phyloP scores from a whole-genome alignment of 768 basidiomycete species.

The Lentinula detonsa region DNA sequence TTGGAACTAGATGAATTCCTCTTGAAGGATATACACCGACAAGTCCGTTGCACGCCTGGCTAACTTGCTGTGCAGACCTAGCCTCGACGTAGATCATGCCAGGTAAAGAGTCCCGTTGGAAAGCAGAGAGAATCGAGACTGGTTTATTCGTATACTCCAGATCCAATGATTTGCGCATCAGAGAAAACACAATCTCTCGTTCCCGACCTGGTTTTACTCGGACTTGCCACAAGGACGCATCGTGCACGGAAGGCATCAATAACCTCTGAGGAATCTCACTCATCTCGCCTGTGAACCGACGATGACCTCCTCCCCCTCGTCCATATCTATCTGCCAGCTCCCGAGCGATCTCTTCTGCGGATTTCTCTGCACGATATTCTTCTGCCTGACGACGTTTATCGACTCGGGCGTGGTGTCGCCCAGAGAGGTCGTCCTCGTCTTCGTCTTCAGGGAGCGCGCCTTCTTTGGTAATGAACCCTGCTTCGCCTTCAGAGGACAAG shows the following conservation, averaged over 20 bases:
- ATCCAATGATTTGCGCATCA: conserved; percentile 91
- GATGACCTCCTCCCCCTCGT: conserved; percentile 44
- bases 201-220: conserved; percentile 94
- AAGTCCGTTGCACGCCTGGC: conserved; percentile 79
- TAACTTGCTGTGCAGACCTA: conserved; percentile 79
- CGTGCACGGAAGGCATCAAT: conserved; percentile 95
- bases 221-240: conserved; percentile 94
- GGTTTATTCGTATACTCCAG: conserved; percentile 73
- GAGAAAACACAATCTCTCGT: conserved; percentile 87
- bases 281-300: conserved; percentile 83
- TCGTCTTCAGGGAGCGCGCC: conserved; percentile 44
- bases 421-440: conserved; percentile 55
- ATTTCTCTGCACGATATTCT: conserved; percentile 54
- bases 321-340: conserved; percentile 76
- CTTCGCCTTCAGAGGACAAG: conserved; percentile 50
- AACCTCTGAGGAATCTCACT: conserved; percentile 89
- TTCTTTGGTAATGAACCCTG: conserved; percentile 22
- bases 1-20: conserved; percentile 81
- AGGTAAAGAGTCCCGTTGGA: conserved; percentile 91
- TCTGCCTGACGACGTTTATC: conserved; percentile 64
- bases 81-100: conserved; percentile 98
- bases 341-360: conserved; percentile 80
- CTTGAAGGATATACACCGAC: conserved; percentile 87
- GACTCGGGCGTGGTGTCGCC: conserved; percentile 62
- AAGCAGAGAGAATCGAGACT: conserved; percentile 86